Conservation (phyloP, 116 monocot species). For the Phalaenopsis hybrid region DNA sequence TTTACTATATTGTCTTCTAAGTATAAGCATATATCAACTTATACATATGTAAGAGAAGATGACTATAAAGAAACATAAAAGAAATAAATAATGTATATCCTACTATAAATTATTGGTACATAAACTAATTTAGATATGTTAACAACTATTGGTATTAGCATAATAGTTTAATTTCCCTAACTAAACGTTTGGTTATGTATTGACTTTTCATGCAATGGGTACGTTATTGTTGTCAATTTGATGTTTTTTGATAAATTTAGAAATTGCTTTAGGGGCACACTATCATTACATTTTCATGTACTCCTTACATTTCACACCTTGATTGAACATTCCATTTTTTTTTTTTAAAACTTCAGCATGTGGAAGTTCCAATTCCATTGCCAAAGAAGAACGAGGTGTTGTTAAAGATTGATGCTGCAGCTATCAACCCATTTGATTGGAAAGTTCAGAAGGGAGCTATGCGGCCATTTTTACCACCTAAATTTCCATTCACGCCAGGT, state of each 20-base stretch:
- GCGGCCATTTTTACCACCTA: conserved; percentile 51
- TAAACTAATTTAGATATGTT: too few species aligned
- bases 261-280: background rate
- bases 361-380: conserved; percentile 55
- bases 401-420: conserved; percentile 58
- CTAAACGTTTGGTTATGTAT: background rate
- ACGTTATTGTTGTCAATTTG: background rate
- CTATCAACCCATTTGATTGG: conserved; percentile 71
- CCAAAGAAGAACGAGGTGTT: conserved; percentile 62
- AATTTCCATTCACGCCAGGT: conserved; percentile 77
- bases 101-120: too few species aligned
- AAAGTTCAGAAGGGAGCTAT: conserved; percentile 62
- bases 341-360: conserved; percentile 35
- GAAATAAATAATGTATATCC: too few species aligned
- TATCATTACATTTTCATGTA: background rate
- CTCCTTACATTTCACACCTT: background rate
- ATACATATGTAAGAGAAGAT: too few species aligned
- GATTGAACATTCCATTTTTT: background rate
- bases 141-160: background rate
- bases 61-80: too few species aligned
- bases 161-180: background rate
- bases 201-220: background rate
- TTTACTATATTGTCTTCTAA: too few species aligned
- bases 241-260: background rate
- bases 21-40: too few species aligned